Conservation (phyloP, 1,284 basidiomycete genomes). For the Trichosporon ovoides region DNA sequence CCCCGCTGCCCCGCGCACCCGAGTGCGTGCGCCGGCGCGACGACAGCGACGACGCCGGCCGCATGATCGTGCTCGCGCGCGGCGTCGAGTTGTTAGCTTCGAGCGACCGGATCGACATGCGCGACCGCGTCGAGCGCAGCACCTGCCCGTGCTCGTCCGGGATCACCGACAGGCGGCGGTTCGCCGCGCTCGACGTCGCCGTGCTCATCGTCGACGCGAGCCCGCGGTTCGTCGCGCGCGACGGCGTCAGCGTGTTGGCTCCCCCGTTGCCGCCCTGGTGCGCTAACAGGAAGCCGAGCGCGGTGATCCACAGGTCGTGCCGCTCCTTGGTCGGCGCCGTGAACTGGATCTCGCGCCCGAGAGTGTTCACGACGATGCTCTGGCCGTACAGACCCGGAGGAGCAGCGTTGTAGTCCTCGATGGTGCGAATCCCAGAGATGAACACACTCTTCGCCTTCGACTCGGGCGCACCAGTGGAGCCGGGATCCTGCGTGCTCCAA, state of each 20-base stretch:
- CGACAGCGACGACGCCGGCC: slow-evolving; percentile 48
- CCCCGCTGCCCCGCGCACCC: slow-evolving; percentile 54
- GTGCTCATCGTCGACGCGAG: not conserved
- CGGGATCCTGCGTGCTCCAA: slow-evolving; percentile 94
- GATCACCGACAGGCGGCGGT: slow-evolving; percentile 27
- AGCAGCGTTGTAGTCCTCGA: slow-evolving; percentile 86
- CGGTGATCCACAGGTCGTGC: slow-evolving; percentile 91
- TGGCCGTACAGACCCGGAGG: slow-evolving; percentile 89
- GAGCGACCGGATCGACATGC: slow-evolving; percentile 38
- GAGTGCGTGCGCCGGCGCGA: slow-evolving; percentile 71
- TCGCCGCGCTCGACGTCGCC: not conserved
- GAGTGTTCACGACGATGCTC: slow-evolving; percentile 86
- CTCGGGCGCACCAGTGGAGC: slow-evolving; percentile 76
- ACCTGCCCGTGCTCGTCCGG: slow-evolving; percentile 40
- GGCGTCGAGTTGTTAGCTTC: slow-evolving; percentile 30
- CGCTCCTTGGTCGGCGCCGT: slow-evolving; percentile 89
- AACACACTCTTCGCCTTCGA: slow-evolving; percentile 97
- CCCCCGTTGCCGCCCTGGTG: slow-evolving; percentile 25
- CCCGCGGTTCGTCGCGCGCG: not conserved
- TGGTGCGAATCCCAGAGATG: slow-evolving; percentile 83
- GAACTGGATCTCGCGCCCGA: slow-evolving; percentile 94
- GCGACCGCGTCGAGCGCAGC: slow-evolving; percentile 27
- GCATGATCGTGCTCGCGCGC: slow-evolving; percentile 50
- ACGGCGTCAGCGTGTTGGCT: slow-evolving; percentile 6
- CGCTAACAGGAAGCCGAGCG: slow-evolving; percentile 43